Evolutionary conservation across 2,329 filamentous ascomycete species (phyloP), one percentile per base, ranked within the genome.

Genomic region (Cladosporium cucumerinum): DNA sequence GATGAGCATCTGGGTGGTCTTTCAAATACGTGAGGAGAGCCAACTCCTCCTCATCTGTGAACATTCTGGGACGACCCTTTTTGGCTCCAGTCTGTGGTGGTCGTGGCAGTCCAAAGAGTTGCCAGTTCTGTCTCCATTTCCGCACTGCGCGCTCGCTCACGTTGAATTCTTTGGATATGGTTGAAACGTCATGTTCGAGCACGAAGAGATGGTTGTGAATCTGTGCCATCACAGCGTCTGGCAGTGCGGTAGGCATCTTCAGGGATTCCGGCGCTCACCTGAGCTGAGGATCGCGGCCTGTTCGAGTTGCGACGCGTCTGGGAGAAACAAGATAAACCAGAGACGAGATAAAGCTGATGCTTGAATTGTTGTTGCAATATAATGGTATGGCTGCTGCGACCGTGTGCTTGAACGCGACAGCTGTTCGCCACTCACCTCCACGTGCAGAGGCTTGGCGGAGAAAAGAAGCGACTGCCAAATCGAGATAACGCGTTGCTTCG

Each of bases 101-200:
- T 32, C 61, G 28, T 6, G 61, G 61, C 10, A 59, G 14, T 26
- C 61, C 52, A 23, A 64, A 64, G 2, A 64, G 28, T 30, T 64
- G 54, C 61, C 61, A 64, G 30, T 64, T 64, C 32, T 64, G 39
- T 5, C 61, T 34, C 61, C 61, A 64, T 59, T 64, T 64, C 18
- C 61, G 61, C 14, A 64, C 54, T 6, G 54, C 61, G 11, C 54
- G 54, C n/a, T 58, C 61, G 52, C 61, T 58, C 54, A 64, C 61
- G 49, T 62, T 62, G 60, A 62, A 62, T 21, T 62, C 60, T 46
- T 62, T 62, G 16, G 60, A 52, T n/a, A 54, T 62, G 21, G 60
- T 55, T 46, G 60, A 10, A 26, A 55, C 34, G 49, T 62, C 60
- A 25, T 39, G 23, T 28, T 62, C 60, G 3, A 55, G 49, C 26